A percentile compares a stretch with the other conserved stretches of the same genome.
Conservation (phyloP, 805 yeast genomes). For the Starmera amethionina region DNA sequence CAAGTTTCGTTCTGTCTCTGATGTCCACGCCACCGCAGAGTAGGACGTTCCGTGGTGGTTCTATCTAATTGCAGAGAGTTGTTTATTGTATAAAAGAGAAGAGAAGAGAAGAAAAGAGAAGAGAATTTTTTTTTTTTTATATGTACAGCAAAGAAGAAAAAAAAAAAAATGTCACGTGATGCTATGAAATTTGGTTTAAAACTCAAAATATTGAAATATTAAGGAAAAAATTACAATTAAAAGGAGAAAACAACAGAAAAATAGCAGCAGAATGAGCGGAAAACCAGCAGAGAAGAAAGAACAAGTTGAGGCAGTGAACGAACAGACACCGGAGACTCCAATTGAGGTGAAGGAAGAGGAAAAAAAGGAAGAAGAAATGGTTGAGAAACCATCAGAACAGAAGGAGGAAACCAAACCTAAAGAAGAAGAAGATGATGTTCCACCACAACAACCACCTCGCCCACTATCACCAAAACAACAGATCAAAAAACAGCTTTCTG, state of each 20-base stretch:
- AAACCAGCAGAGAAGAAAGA: background rate
- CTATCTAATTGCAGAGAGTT: constrained; percentile 28
- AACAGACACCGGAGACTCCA: background rate
- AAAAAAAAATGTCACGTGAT: constrained; percentile 3
- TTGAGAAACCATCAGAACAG: background rate
- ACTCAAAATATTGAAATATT: no score
- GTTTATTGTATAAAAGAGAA: no score
- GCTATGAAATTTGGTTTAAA: no score
- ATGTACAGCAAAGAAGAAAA: constrained; percentile 20
- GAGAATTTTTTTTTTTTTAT: constrained; percentile 17
- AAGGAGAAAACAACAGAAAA: background rate
- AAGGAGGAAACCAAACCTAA: constrained; percentile 4
- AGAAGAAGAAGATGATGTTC: constrained; percentile 10
- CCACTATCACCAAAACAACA: constrained; percentile 53
- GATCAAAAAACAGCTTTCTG: constrained; percentile 52
- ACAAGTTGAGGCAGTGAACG: background rate
- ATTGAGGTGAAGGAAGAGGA: constrained; percentile 2
- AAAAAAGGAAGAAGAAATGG: background rate
- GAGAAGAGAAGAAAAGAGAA: no score
- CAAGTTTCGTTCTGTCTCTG: constrained; percentile 30
- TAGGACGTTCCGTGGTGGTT: constrained; percentile 24
- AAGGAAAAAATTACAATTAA: no score
- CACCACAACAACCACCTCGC: constrained; percentile 45
- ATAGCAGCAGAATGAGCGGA: background rate
- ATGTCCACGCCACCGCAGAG: constrained; percentile 38